Evolutionary conservation across 1,284 basidiomycete species (phyloP).

Genomic region (Ganoderma resinaceum): DNA sequence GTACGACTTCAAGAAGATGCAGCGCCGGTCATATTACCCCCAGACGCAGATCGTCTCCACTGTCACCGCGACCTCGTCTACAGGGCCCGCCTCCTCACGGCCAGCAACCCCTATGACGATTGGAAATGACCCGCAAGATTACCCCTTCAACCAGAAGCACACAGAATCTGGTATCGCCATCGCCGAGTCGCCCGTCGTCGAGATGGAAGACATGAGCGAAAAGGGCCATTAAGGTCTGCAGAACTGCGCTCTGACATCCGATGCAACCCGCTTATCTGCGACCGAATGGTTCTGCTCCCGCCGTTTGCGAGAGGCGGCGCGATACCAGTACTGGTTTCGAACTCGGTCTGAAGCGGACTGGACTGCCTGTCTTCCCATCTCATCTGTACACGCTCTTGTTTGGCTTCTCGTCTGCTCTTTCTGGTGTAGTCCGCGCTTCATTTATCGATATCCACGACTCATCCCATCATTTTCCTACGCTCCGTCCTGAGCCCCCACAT

Average conservation of each 20-base stretch:
- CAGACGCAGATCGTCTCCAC: conserved; percentile 66
- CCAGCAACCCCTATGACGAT: conserved; percentile 53
- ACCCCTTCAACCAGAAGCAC: conserved; percentile 36
- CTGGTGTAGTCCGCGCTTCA: conserved; percentile 32
- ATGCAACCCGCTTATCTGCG: not conserved
- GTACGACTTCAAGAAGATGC: conserved; percentile 88
- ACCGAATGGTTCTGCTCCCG: not conserved
- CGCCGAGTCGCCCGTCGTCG: conserved; percentile 28
- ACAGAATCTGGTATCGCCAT: conserved; percentile 37
- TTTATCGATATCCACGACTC: conserved; percentile 27
- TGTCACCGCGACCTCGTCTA: conserved; percentile 54
- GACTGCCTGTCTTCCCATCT: conserved; percentile 19
- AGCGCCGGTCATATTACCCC: conserved; percentile 83
- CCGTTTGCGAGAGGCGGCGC: not conserved
- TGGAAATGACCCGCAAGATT: conserved; percentile 36
- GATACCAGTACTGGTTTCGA: conserved; percentile 4
- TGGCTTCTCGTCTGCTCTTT: conserved; percentile 17
- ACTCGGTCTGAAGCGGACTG: conserved; percentile 11
- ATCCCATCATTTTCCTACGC: conserved; percentile 11
- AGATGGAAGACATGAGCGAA: conserved; percentile 36
- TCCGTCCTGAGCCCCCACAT: conserved; percentile 7
- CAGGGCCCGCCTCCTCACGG: conserved; percentile 50
- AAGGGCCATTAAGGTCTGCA: conserved; percentile 29
- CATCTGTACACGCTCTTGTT: conserved; percentile 29
- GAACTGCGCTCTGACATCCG: conserved; percentile 17